These are phyloP conservation scores for Mrakia frigida DNA, from an alignment of 768 basidiomycete species.

Conservation along the genomic window DNA sequence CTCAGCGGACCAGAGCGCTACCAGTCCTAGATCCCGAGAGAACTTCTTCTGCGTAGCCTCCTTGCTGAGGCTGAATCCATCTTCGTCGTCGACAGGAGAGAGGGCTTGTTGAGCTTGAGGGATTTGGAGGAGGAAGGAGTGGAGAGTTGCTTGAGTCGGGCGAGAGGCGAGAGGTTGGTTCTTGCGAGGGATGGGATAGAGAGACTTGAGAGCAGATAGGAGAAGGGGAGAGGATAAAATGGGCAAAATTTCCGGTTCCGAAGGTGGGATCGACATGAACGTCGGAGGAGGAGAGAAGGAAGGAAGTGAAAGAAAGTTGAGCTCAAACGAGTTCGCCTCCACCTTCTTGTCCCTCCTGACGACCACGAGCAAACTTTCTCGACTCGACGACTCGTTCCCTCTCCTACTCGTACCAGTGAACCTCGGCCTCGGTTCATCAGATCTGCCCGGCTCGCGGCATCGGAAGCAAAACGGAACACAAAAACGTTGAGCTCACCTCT, in stretches of 20 bases:
- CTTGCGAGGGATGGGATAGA: constrained; percentile 12
- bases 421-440: no score
- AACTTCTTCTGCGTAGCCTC: background rate
- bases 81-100: background rate
- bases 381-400: no score
- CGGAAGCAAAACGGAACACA: no score
- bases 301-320: background rate
- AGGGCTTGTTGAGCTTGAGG: constrained; percentile 7
- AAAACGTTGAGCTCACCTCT: no score
- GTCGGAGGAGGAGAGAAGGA: background rate
- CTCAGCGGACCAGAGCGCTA: constrained; percentile 16
- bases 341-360: no score
- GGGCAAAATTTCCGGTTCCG: background rate
- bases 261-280: background rate
- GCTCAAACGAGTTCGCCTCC: no score
- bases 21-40: background rate
- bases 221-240: background rate
- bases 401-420: no score
- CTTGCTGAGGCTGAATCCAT: background rate
- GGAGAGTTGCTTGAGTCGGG: background rate
- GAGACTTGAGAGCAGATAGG: background rate
- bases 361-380: no score
- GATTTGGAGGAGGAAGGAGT: background rate
- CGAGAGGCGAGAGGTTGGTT: constrained; percentile 15
- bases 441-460: no score